These are phyloP conservation scores for Neofusicoccum cordaticola DNA, from an alignment of 2,329 filamentous ascomycete genomes.

Conservation along the genomic window DNA sequence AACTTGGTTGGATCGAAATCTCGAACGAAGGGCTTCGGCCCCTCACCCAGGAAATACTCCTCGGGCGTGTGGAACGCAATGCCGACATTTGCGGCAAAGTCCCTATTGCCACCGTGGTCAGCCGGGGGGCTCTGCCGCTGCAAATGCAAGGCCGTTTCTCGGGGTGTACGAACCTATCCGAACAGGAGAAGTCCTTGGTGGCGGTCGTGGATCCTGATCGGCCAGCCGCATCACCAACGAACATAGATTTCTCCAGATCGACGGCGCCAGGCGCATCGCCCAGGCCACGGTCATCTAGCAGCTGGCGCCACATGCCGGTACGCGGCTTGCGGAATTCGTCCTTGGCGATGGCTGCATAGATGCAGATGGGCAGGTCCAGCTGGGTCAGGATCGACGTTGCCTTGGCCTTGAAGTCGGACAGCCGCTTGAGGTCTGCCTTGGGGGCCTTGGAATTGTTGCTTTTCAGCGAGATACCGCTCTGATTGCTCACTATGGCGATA, in stretches of 20 bases:
- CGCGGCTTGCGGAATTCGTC: conserved; percentile 86
- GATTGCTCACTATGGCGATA: conserved; percentile 82
- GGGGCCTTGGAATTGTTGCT: conserved; percentile 69
- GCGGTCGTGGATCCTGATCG: conserved; percentile 43
- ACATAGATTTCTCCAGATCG: conserved; percentile 71
- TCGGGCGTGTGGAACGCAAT: conserved; percentile 83
- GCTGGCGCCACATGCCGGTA: conserved; percentile 79
- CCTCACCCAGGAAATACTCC: conserved; percentile 77
- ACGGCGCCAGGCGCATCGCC: conserved; percentile 51
- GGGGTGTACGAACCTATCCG: conserved; percentile 50
- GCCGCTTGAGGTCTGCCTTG: conserved; percentile 64
- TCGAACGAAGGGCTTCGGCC: conserved; percentile 63
- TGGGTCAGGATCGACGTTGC: conserved; percentile 65
- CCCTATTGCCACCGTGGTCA: conserved; percentile 45
- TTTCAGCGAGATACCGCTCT: conserved; percentile 76
- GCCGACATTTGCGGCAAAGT: conserved; percentile 82
- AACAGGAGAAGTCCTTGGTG: conserved; percentile 58
- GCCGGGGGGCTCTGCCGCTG: conserved; percentile 16
- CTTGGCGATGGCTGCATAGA: conserved; percentile 83
- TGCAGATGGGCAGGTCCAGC: conserved; percentile 70
- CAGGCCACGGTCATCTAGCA: conserved; percentile 53
- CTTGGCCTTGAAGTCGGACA: conserved; percentile 81
- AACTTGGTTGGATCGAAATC: conserved; percentile 69
- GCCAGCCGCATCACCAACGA: conserved; percentile 81
- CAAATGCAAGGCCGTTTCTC: conserved; percentile 17